Percentiles rank a stretch among this genome's conserved stretches.
Conservation (phyloP, 345 rosid genomes). For the Hibiscus mutabilis region DNA sequence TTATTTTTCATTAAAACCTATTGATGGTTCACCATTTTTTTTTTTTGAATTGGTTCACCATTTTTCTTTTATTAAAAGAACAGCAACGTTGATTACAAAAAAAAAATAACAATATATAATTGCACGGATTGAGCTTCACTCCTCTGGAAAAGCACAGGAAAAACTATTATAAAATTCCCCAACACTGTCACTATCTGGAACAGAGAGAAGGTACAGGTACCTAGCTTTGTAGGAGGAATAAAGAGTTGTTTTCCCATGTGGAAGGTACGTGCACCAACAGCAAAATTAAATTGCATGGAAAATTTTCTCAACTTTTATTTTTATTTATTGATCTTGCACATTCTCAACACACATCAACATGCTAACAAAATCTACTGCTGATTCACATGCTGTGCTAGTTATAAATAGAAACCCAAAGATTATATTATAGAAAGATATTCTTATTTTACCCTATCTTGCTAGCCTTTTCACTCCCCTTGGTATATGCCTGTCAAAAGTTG, state of each 20-base stretch:
- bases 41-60: too few species aligned
- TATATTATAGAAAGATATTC: background rate
- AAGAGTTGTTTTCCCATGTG: constrained; percentile 35
- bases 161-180: background rate
- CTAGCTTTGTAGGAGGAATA: constrained; percentile 23
- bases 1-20: too few species aligned
- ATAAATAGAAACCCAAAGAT: background rate
- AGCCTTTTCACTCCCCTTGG: background rate
- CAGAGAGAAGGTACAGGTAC: constrained; percentile 17
- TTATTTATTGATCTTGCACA: background rate
- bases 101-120: background rate
- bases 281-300: constrained; percentile 20
- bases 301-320: constrained; percentile 6
- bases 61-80: too few species aligned
- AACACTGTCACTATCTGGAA: constrained; percentile 19
- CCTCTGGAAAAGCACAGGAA: background rate
- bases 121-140: background rate
- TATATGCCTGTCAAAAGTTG: background rate
- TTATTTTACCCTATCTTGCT: background rate
- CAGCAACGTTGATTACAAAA: background rate
- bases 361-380: constrained; percentile 4
- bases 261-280: constrained; percentile 23
- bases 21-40: too few species aligned
- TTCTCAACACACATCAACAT: background rate
- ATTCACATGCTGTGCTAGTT: constrained; percentile 5